Conservation (phyloP, 305 asterid genomes). For the Solanum aculeatissimum region DNA sequence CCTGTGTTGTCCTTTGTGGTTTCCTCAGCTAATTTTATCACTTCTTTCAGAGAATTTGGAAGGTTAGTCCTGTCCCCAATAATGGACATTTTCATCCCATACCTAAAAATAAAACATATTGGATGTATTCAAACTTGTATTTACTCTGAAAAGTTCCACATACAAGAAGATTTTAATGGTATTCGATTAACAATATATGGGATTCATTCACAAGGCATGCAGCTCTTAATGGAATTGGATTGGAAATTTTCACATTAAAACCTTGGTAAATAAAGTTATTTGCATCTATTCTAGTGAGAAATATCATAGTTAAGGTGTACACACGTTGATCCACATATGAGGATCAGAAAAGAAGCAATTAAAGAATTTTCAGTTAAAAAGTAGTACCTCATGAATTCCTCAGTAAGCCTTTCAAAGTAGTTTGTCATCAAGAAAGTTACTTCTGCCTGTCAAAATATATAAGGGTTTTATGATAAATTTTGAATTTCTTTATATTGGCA, state of each 20-base stretch:
- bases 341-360: not conserved
- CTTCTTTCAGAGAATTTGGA: not conserved
- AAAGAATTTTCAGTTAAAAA: not conserved
- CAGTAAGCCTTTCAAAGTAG: not conserved
- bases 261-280: too few relatives aligned
- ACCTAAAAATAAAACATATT: not conserved
- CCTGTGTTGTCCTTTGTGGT: not conserved
- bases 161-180: not conserved
- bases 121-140: too few relatives aligned
- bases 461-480: not conserved
- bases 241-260: too few relatives aligned
- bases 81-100: not conserved
- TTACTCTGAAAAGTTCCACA: not conserved
- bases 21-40: not conserved
- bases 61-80: not conserved
- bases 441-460: not conserved
- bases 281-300: not conserved
- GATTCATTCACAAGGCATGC: not conserved
- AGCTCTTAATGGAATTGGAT: not conserved
- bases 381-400: not conserved
- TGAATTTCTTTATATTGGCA: too few relatives aligned
- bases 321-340: too few relatives aligned
- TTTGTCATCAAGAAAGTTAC: not conserved
- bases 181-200: not conserved
- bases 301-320: not conserved